Evolutionary conservation across 2,329 filamentous ascomycete species (phyloP), one percentile per base, ranked within the genome.

Genomic region (Cercospora zeina): DNA sequence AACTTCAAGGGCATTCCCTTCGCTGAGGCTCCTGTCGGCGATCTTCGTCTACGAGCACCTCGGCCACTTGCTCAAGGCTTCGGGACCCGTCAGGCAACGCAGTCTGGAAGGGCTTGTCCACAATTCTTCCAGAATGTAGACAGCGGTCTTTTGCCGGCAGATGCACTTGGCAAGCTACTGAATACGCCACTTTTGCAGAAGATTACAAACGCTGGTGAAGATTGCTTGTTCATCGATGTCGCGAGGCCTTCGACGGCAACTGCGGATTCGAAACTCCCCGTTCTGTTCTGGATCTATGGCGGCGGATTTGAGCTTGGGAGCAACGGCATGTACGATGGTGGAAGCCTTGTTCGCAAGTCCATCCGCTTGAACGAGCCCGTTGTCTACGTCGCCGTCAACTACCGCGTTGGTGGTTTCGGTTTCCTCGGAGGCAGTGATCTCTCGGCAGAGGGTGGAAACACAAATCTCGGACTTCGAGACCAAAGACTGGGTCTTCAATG

Each of bases 311-410:
- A 76, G 58, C 62, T 75, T n/a, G 77, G 77, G 16, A 73, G 70
- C 5, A 75, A 72, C 8, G 62, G 68, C 4, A 76, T 75, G 71
- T 80, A 80, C 55, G 75, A 80, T 65, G 78, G 76, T 9, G 72
- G 72, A 4, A 73, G 71, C 6, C 67, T 81, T 11, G 69, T 81
- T 11, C 54, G 66, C 39, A 73, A 76, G 59, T 81, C 81, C 1
- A 75, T 83, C 11, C 65, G 69, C 0, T 68, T 82, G 58, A 80
- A 80, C 33, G 85, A 89, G 75, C 87, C 88, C 0, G 86, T 93
- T 65, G 77, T 96, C 51, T 90, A 87, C 58, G 89, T 93, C 0
- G 83, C 87, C 0, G 85, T 93, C 71, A 93, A 92, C 77, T 93
- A 96, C 76, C 36, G 67, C 34, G 58, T 77, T 1, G 68, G 67